These are phyloP conservation scores for Dactylella cylindrospora DNA, from an alignment of 2,329 filamentous ascomycete genomes.

Conservation along the genomic window DNA sequence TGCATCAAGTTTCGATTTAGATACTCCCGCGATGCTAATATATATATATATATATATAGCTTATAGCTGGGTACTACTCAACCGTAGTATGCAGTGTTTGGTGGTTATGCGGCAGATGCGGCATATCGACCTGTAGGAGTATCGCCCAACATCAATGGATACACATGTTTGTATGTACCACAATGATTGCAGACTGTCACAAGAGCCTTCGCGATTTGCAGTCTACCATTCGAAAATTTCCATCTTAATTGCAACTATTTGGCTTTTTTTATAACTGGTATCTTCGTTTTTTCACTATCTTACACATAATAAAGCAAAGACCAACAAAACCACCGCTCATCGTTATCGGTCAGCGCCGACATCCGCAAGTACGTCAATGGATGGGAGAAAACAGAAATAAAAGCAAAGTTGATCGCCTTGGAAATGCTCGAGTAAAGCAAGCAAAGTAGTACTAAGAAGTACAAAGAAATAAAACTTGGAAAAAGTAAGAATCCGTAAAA, in stretches of 20 bases:
- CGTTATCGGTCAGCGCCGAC: no score
- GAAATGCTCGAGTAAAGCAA: slow-evolving; percentile 5
- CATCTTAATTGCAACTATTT: no score
- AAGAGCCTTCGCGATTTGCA: no score
- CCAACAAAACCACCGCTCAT: no score
- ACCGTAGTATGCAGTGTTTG: neutral
- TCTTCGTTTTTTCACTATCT: slow-evolving; percentile 23
- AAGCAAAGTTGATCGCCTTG: neutral
- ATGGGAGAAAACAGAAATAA: slow-evolving; percentile 1
- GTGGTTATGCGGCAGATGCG: neutral
- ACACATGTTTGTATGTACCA: no score
- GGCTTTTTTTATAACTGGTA: slow-evolving; percentile 30
- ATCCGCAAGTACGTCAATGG: neutral
- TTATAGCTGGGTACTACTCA: neutral
- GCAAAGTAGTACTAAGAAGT: neutral
- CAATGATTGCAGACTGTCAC: no score
- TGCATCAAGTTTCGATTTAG: no score
- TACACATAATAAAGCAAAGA: slow-evolving; percentile 17
- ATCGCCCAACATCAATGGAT: no score
- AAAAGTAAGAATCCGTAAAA: neutral
- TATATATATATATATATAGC: neutral
- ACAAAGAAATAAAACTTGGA: neutral
- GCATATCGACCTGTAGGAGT: no score
- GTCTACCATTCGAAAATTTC: no score
- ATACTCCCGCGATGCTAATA: no score